A percentile compares a stretch with the other conserved stretches of the same genome.
phyloP scores from a whole-genome alignment of 768 basidiomycete species.

The Lanmaoa rubissima region DNA sequence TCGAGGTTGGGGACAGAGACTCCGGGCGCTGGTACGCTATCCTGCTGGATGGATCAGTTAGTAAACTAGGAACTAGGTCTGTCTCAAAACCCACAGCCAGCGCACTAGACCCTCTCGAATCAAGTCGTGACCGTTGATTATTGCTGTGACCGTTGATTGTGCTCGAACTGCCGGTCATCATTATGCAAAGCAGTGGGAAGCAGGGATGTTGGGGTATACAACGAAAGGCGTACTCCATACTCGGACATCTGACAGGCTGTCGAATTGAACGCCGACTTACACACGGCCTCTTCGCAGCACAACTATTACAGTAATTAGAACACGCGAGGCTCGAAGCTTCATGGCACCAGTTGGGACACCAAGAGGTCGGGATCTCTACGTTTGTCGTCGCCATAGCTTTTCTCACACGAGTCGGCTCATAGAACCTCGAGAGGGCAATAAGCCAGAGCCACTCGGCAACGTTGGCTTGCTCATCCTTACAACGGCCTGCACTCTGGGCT shows the following conservation, averaged over 20 bases:
- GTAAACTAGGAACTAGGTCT: too few species aligned
- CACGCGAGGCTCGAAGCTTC: background rate
- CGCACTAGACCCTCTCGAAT: too few species aligned
- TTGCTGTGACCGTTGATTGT: too few species aligned
- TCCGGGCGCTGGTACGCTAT: too few species aligned
- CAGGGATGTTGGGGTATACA: too few species aligned
- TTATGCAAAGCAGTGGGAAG: too few species aligned
- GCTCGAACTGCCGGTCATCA: too few species aligned
- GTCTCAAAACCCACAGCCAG: too few species aligned
- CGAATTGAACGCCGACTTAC: background rate
- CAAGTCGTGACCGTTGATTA: too few species aligned
- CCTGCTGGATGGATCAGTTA: too few species aligned
- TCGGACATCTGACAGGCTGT: background rate
- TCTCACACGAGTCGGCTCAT: constrained; percentile 4
- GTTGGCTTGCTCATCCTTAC: constrained; percentile 52
- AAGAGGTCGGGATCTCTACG: constrained; percentile 18
- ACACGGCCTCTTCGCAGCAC: background rate
- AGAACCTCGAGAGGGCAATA: constrained; percentile 61
- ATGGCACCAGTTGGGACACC: constrained; percentile 26
- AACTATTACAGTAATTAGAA: background rate
- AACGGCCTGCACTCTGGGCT: constrained; percentile 55
- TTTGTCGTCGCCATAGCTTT: background rate
- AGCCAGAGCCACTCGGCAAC: constrained; percentile 64
- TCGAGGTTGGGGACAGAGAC: too few species aligned
- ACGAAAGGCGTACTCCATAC: too few species aligned